Conservation (phyloP, 1,284 basidiomycete species). For the Melanopsichium pennsylvanicum region DNA sequence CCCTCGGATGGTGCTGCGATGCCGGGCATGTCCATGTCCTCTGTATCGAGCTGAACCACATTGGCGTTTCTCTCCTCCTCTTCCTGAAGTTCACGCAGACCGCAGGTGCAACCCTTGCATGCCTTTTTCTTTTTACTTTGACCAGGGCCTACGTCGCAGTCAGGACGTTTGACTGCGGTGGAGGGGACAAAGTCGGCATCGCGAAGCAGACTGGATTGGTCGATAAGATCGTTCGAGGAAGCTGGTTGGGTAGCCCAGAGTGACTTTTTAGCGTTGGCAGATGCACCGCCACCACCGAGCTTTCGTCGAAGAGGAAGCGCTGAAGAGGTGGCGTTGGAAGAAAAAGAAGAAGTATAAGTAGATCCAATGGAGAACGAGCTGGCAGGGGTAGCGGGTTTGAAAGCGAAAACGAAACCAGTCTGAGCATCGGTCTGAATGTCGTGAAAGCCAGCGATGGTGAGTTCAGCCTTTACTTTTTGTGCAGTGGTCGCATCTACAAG, state of each 20-base stretch:
- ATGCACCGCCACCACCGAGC: conserved; percentile 22
- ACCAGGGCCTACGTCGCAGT: conserved; percentile 59
- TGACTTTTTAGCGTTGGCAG: conserved; percentile 45
- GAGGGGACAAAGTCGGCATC: conserved; percentile 49
- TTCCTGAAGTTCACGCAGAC: conserved; percentile 62
- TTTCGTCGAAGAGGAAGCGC: conserved; percentile 53
- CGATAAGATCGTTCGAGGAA: conserved; percentile 45
- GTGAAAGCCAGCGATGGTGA: conserved; percentile 53
- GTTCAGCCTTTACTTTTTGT: conserved; percentile 42
- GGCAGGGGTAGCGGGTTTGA: conserved; percentile 8
- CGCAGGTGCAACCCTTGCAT: conserved; percentile 65
- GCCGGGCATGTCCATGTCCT: conserved; percentile 59
- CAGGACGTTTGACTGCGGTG: conserved; percentile 55
- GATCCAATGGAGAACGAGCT: conserved; percentile 35
- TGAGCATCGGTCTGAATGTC: conserved; percentile 19
- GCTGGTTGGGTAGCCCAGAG: conserved; percentile 60
- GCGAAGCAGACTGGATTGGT: conserved; percentile 51
- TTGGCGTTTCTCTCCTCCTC: conserved; percentile 51
- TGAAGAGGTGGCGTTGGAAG: conserved; percentile 23
- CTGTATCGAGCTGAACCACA: conserved; percentile 56
- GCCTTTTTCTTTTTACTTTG: conserved; percentile 59
- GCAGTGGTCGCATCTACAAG: conserved; percentile 25
- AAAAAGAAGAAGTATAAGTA: too few species aligned
- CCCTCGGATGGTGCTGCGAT: conserved; percentile 5
- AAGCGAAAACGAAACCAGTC: conserved; percentile 14